Evolutionary conservation across 139 green algal genomes (phyloP).

Genomic region (Nannochloris sp.): DNA sequence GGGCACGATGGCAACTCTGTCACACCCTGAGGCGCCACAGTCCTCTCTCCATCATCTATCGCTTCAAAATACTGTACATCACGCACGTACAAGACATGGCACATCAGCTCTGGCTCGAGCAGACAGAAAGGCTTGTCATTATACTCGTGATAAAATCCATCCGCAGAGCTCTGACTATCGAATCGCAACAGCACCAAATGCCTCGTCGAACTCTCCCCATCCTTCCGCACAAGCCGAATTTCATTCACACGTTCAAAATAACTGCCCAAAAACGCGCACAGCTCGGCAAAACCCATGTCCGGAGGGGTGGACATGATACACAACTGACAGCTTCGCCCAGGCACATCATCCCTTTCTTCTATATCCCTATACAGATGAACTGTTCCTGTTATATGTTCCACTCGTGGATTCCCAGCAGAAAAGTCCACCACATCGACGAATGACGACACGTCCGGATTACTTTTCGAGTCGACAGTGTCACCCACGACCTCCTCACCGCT

Average conservation of each 20-base stretch:
- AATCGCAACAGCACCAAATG: slow-evolving; percentile 89
- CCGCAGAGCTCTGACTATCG: slow-evolving; percentile 42
- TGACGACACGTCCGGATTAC: neutral
- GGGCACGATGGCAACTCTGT: slow-evolving; percentile 89
- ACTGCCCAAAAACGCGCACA: slow-evolving; percentile 77
- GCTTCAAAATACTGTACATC: slow-evolving; percentile 26
- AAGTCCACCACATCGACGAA: slow-evolving; percentile 32
- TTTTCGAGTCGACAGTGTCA: neutral
- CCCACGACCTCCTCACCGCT: neutral
- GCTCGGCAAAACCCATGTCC: slow-evolving; percentile 81
- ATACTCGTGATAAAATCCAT: slow-evolving; percentile 70
- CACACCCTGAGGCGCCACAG: slow-evolving; percentile 33
- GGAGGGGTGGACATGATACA: slow-evolving; percentile 77
- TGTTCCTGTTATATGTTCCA: slow-evolving; percentile 77
- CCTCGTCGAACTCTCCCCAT: slow-evolving; percentile 22
- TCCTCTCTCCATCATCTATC: neutral
- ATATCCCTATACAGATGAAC: slow-evolving; percentile 73
- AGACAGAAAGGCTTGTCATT: slow-evolving; percentile 72
- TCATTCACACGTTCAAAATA: slow-evolving; percentile 52
- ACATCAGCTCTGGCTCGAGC: slow-evolving; percentile 75
- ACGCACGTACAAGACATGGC: slow-evolving; percentile 48
- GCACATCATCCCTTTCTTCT: neutral
- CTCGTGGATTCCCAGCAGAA: slow-evolving; percentile 72
- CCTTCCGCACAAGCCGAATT: slow-evolving; percentile 71
- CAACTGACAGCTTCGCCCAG: slow-evolving; percentile 29